Evolutionary conservation across 78 protist species (phyloP).

Genomic region (Dictyostelium brefeldianum): DNA sequence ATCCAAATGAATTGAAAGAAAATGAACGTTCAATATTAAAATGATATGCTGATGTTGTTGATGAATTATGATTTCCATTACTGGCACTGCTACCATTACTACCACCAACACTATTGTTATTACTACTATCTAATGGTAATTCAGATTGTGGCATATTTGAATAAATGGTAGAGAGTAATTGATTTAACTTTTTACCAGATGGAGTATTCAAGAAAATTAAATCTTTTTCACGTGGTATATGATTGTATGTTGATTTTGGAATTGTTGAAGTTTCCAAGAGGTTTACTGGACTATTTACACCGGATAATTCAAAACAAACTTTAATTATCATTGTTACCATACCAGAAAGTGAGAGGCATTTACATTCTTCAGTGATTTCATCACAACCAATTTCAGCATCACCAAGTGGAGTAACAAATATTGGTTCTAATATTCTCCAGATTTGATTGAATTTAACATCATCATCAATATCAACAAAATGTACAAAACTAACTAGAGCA

Average conservation of each 20-base stretch:
- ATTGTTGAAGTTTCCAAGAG: constrained; percentile 54
- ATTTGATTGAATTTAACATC: constrained; percentile 21
- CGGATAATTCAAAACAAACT: constrained; percentile 48
- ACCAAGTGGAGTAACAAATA: constrained; percentile 53
- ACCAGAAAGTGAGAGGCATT: constrained; percentile 47
- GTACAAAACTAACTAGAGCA: constrained; percentile 31
- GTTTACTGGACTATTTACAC: constrained; percentile 31
- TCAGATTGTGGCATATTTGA: constrained; percentile 65
- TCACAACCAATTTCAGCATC: constrained; percentile 70
- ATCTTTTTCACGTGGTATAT: constrained; percentile 75
- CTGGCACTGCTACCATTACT: neutral
- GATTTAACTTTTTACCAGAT: constrained; percentile 46
- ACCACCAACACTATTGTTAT: neutral
- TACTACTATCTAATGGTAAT: constrained; percentile 24
- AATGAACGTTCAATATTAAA: constrained; percentile 64
- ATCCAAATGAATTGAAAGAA: neutral
- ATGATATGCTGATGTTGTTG: constrained; percentile 30
- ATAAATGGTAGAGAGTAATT: constrained; percentile 38
- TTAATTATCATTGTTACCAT: constrained; percentile 44
- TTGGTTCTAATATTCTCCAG: constrained; percentile 73
- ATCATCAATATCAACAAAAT: constrained; percentile 50
- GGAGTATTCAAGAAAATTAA: constrained; percentile 35
- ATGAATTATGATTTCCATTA: neutral
- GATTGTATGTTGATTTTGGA: constrained; percentile 47
- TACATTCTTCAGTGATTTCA: constrained; percentile 72